Percentiles rank a stretch among this genome's conserved stretches.
These are phyloP conservation scores for Globisporangium barbulae DNA, from an alignment of 352 stramenopile species.

Conservation along the genomic window DNA sequence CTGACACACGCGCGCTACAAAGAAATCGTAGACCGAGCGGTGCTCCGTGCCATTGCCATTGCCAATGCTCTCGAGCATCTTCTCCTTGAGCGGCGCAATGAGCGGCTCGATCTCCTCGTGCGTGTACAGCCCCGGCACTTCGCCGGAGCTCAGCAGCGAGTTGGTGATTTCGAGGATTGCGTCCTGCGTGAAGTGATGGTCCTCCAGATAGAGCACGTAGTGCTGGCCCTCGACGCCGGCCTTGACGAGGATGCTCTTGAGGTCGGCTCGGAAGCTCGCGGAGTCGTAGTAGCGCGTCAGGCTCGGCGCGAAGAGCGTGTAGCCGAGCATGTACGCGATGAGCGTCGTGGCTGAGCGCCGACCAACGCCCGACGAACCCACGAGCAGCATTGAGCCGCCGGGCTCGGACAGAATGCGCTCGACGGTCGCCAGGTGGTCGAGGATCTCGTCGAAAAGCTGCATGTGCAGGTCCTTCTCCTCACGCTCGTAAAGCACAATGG, in stretches of 20 bases:
- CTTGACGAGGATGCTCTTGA: slow-evolving; percentile 89
- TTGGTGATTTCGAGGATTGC: slow-evolving; percentile 92
- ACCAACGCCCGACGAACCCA: slow-evolving; percentile 87
- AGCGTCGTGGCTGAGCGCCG: slow-evolving; percentile 81
- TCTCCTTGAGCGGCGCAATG: slow-evolving; percentile 88
- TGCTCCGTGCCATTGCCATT: slow-evolving; percentile 39
- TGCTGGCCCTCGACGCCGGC: slow-evolving; percentile 80
- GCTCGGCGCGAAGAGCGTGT: slow-evolving; percentile 79
- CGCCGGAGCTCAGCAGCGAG: slow-evolving; percentile 87
- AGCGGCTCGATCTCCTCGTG: slow-evolving; percentile 93
- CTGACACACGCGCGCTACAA: slow-evolving; percentile 85
- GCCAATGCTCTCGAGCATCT: slow-evolving; percentile 84
- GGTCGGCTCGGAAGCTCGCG: slow-evolving; percentile 77
- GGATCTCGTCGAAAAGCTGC: slow-evolving; percentile 91
- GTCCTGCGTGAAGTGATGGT: slow-evolving; percentile 90
- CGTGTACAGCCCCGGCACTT: slow-evolving; percentile 92
- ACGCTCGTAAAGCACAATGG: slow-evolving; percentile 93
- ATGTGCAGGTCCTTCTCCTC: slow-evolving; percentile 94
- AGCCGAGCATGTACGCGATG: slow-evolving; percentile 89
- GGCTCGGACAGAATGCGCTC: slow-evolving; percentile 87
- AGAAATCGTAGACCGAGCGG: slow-evolving; percentile 93
- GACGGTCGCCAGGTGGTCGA: slow-evolving; percentile 89
- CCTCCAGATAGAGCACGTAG: slow-evolving; percentile 90
- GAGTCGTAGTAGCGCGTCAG: slow-evolving; percentile 74
- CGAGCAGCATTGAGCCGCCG: slow-evolving; percentile 87